Conservation (phyloP, 176 grass and related monocot genomes). For the Oryza meyeriana region DNA sequence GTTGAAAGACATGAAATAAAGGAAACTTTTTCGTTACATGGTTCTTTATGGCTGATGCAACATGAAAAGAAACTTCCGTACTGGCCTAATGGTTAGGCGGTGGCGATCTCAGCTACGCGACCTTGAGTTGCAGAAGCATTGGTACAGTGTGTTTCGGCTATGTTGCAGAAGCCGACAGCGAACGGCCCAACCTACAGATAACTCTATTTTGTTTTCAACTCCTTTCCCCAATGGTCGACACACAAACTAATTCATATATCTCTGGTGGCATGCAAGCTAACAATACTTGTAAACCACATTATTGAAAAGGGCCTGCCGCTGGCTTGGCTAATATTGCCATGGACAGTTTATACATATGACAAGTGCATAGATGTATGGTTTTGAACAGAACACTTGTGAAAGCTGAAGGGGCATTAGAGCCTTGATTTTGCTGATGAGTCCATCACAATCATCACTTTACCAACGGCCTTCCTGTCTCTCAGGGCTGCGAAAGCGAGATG, state of each 20-base stretch:
- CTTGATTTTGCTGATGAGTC: constrained; percentile 53
- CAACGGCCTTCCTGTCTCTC: constrained; percentile 79
- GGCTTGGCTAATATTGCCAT: neutral
- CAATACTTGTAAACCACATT: neutral
- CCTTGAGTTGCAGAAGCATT: too few relatives aligned
- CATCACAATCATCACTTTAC: constrained; percentile 83
- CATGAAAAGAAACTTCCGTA: too few relatives aligned
- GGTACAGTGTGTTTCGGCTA: too few relatives aligned
- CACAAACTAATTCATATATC: neutral
- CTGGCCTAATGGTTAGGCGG: too few relatives aligned
- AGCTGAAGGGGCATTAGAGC: constrained; percentile 33
- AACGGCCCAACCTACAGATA: too few relatives aligned
- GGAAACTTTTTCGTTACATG: too few relatives aligned
- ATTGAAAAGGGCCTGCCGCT: neutral
- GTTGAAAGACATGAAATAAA: too few relatives aligned
- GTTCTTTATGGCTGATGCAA: too few relatives aligned
- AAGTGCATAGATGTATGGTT: neutral
- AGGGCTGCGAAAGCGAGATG: constrained; percentile 79
- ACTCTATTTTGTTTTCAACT: too few relatives aligned
- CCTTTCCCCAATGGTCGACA: neutral
- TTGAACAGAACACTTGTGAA: neutral
- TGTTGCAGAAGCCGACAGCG: too few relatives aligned
- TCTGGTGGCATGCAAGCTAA: neutral
- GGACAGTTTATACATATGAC: neutral
- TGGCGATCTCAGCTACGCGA: too few relatives aligned